Conservation (phyloP, 2,329 filamentous ascomycete genomes). For the Penicillium sp. region DNA sequence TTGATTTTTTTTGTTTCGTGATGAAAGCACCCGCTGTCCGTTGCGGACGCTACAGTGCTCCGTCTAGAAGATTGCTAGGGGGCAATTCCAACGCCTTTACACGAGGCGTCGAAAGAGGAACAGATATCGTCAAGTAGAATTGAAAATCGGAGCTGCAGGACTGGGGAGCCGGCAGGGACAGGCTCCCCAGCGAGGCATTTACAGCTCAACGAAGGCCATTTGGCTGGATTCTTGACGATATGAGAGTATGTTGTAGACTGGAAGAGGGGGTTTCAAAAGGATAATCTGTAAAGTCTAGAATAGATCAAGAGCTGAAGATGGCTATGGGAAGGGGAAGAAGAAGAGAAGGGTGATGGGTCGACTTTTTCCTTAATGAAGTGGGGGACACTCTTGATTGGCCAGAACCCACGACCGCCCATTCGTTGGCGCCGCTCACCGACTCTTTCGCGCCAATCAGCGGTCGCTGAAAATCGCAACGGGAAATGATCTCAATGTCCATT, state of each 20-base stretch:
- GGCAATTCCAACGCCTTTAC: constrained; percentile 62
- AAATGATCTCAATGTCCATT: not conserved
- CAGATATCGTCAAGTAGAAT: constrained; percentile 56
- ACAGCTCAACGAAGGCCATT: constrained; percentile 83
- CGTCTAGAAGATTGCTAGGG: constrained; percentile 41
- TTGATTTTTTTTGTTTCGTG: constrained; percentile 13
- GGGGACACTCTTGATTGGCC: constrained; percentile 29
- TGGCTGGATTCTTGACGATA: constrained; percentile 71
- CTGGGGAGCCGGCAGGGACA: constrained; percentile 64
- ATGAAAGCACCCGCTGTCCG: constrained; percentile 41
- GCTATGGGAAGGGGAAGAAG: constrained; percentile 24
- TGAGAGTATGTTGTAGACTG: constrained; percentile 32
- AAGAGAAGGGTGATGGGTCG: constrained; percentile 25
- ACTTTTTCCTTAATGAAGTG: constrained; percentile 30
- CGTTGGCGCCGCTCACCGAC: constrained; percentile 34
- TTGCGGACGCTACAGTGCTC: constrained; percentile 38
- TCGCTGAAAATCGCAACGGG: not conserved
- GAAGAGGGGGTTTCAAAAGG: constrained; percentile 24
- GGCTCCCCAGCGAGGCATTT: constrained; percentile 79
- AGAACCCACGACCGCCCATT: constrained; percentile 24
- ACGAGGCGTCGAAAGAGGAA: constrained; percentile 50
- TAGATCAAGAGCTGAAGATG: constrained; percentile 9
- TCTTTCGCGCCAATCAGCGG: constrained; percentile 22
- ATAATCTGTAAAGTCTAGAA: not conserved
- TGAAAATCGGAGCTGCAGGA: constrained; percentile 79